These are phyloP conservation scores for Coemansia brasiliensis DNA, from an alignment of 192 early-diverging fungal species.

Conservation along the genomic window DNA sequence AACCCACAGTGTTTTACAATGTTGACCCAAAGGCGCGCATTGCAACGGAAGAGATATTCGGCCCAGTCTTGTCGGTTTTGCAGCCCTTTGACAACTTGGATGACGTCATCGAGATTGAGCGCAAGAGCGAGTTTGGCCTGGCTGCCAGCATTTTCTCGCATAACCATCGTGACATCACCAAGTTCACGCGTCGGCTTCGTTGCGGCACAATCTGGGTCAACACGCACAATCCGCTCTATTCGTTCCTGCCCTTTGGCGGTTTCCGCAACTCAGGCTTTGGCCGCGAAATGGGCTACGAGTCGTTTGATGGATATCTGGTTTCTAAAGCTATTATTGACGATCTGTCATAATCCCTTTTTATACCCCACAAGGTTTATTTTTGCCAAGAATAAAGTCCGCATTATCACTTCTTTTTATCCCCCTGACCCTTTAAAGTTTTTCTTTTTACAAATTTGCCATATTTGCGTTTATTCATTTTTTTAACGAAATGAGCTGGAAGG, in stretches of 20 bases:
- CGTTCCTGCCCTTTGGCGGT: conserved; percentile 63
- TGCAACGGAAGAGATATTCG: conserved; percentile 62
- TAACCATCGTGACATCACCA: conserved; percentile 37
- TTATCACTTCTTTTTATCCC: too few relatives aligned
- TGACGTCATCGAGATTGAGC: conserved; percentile 56
- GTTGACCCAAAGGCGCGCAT: conserved; percentile 48
- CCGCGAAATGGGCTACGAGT: conserved; percentile 59
- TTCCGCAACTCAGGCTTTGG: conserved; percentile 62
- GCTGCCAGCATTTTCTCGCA: conserved; percentile 59
- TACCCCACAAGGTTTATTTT: neutral
- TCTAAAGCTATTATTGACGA: conserved; percentile 52
- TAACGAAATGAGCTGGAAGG: conserved; percentile 65
- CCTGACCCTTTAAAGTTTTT: too few relatives aligned
- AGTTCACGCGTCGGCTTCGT: conserved; percentile 50
- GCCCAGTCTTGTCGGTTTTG: conserved; percentile 58
- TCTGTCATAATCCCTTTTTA: conserved; percentile 17
- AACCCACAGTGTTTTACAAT: conserved; percentile 61
- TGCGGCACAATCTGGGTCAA: conserved; percentile 64
- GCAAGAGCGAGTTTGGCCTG: conserved; percentile 57
- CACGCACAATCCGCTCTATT: conserved; percentile 58
- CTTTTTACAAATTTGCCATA: too few relatives aligned
- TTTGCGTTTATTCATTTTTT: too few relatives aligned
- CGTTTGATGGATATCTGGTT: conserved; percentile 54
- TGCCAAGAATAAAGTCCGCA: too few relatives aligned
- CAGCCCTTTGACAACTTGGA: conserved; percentile 53